Evolutionary conservation across 768 basidiomycete genomes (phyloP), one percentile per base, ranked within the genome.

Genomic region (Rhodotorula paludigena): DNA sequence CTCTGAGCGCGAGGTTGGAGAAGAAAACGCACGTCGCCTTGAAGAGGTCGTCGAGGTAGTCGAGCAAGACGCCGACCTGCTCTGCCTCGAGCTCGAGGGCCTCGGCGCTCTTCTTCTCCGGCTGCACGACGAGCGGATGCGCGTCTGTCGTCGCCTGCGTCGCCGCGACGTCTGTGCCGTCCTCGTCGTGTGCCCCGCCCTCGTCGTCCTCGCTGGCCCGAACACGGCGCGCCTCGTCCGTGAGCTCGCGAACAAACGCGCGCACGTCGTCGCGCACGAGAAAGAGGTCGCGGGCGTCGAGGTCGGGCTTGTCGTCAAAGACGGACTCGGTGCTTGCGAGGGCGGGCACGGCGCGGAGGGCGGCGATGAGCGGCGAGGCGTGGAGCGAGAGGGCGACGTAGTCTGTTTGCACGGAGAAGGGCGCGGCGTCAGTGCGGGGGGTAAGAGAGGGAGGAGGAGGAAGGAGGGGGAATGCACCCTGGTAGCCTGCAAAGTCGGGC

Each of bases 51-150:
- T 81, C 78, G 56, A 86, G 76, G 62, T 83, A 83, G 39, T 79
- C 77, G 52, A 85, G 80, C 47, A 87, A 81, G 30, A 85, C 75
- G 47, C 80, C 79, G 41, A 85, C 80, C 9, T 84, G 82, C 8
- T 80, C 74, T n/a, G 82, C 77, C 49, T 81, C n/a, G n/a, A n/a
- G n/a, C 2, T 54, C 75, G 39, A 65, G 38, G n/a, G 84, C 83
- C 39, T 82, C 57, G 18, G 4, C 9, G 23, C 42, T 59, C 58
- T 36, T 32, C 18, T 23, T 7, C 45, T 47, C n/a, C n/a, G n/a
- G n/a, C n/a, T n/a, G n/a, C n/a, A n/a, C n/a, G n/a, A n/a, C n/a
- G n/a, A n/a, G n/a, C n/a, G n/a, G n/a, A n/a, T n/a, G n/a, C n/a
- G n/a, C n/a, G n/a, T n/a, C n/a, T n/a, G n/a, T n/a, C n/a, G n/a